phyloP scores from a whole-genome alignment of 179 eudicot genomes.

The Camellia oleifera region DNA sequence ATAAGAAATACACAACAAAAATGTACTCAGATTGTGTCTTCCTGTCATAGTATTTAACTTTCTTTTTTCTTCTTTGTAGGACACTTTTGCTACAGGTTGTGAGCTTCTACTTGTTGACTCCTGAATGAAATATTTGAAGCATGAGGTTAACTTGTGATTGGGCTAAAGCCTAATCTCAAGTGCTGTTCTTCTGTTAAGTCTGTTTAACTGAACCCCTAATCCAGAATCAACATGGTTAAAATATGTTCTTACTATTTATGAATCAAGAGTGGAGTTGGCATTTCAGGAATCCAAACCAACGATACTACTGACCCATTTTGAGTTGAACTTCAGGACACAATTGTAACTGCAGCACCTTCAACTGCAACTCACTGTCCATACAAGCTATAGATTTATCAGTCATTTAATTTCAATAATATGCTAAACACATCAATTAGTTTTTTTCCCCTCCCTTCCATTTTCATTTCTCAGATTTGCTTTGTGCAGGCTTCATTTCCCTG shows the following conservation, averaged over 20 bases:
- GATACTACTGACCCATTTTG: background rate
- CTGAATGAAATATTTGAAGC: background rate
- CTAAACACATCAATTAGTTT: too few relatives aligned
- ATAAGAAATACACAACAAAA: slow-evolving; percentile 48
- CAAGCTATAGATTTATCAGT: too few relatives aligned
- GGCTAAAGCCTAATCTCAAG: background rate
- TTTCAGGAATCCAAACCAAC: background rate
- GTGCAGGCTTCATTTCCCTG: too few relatives aligned
- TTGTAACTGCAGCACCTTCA: too few relatives aligned
- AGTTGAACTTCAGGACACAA: background rate
- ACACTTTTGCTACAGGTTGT: background rate
- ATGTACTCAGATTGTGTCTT: slow-evolving; percentile 49
- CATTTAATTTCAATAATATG: too few relatives aligned
- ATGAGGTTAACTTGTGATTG: background rate
- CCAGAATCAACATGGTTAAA: background rate
- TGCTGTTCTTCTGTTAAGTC: background rate
- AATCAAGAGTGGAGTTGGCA: background rate
- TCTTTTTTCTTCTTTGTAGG: slow-evolving; percentile 6
- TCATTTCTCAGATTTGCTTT: too few relatives aligned
- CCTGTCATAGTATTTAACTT: slow-evolving; percentile 9
- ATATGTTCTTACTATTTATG: background rate
- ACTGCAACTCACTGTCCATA: too few relatives aligned
- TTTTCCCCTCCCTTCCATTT: too few relatives aligned
- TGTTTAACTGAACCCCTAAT: slow-evolving; percentile 2
- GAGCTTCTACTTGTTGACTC: background rate